Evolutionary conservation across 306 rosid species (phyloP), one percentile per base, ranked within the genome.

Genomic region (Amphicarpaea edgeworthii): DNA sequence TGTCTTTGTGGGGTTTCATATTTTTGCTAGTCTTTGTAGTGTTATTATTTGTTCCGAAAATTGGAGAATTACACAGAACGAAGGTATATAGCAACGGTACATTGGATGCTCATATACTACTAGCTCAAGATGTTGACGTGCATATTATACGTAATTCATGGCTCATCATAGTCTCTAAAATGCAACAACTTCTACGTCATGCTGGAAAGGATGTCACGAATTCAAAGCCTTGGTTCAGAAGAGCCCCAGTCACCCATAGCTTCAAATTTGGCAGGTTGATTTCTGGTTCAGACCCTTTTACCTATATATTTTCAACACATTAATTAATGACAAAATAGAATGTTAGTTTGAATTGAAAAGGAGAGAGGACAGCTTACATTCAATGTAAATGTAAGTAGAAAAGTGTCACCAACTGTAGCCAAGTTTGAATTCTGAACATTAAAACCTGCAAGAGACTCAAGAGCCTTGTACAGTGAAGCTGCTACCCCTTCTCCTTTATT

Each of bases 201-300:
- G 26, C 58, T 30, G 74, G 66, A 53, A 87, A 77, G 3, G 78
- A 41, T 64, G 85, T 20, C 77, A 76, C 66, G 38, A 90, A 78
- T 82, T 88, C 87, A 82, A 95, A 95, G 42, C 97, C 96, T 78
- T 92, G 96, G 77, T 88, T 92, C 74, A 90, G 64, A 77, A 95
- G 93, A 59, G 96, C 98, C 2, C 87, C 91, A 1, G 97, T 83
- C 45, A 95, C 90, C 98, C 98, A 95, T 26, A 92, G 87, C 90
- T 89, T 92, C 92, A 95, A 79, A 82, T 92, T 90, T 54, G 87
- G 90, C 84, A 87, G 84, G 81, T 92, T 86, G 65, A 90, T 85
- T 37, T 92, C 92, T 71, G 74, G 72, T 69, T 90, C 89, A 12
- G 82, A 59, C 32, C 86, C 89, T 63, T 82, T 78, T 15, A 87